phyloP scores from a whole-genome alignment of 2,329 filamentous ascomycete species.

The Sclerotinia glacialis region DNA sequence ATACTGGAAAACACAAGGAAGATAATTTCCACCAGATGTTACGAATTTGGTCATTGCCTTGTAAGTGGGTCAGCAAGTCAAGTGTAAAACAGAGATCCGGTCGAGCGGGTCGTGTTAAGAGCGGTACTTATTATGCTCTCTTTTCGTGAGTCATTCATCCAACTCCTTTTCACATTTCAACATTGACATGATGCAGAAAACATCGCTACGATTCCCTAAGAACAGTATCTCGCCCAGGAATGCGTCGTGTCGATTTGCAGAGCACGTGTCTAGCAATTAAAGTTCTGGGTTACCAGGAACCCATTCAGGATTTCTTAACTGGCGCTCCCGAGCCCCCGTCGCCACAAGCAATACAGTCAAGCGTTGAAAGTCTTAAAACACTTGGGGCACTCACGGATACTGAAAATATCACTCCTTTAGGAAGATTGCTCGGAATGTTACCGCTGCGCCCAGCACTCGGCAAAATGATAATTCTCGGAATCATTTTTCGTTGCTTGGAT shows the following conservation, averaged over 20 bases:
- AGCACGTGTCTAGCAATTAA: slow-evolving; percentile 89
- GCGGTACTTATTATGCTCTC: slow-evolving; percentile 85
- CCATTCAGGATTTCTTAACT: slow-evolving; percentile 71
- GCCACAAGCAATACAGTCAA: slow-evolving; percentile 75
- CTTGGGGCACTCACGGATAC: slow-evolving; percentile 84
- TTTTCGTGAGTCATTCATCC: slow-evolving; percentile 67
- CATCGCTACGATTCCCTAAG: slow-evolving; percentile 78
- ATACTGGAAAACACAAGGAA: slow-evolving; percentile 90
- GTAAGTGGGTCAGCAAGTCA: slow-evolving; percentile 88
- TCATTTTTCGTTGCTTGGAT: slow-evolving; percentile 87
- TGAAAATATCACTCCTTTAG: slow-evolving; percentile 77
- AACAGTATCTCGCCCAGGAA: slow-evolving; percentile 79
- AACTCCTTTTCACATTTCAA: background rate
- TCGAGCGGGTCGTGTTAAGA: slow-evolving; percentile 85
- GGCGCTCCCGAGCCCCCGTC: slow-evolving; percentile 85
- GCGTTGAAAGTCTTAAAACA: slow-evolving; percentile 71
- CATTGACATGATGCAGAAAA: slow-evolving; percentile 11
- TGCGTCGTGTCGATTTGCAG: slow-evolving; percentile 84
- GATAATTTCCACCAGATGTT: slow-evolving; percentile 83
- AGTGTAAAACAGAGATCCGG: slow-evolving; percentile 91
- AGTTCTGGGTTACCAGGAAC: slow-evolving; percentile 85
- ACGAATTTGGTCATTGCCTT: slow-evolving; percentile 86
- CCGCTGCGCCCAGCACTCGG: slow-evolving; percentile 85
- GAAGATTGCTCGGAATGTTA: slow-evolving; percentile 83
- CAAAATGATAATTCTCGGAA: slow-evolving; percentile 90